A percentile compares a stretch with the other conserved stretches of the same genome.
Evolutionary conservation across 2,329 filamentous ascomycete genomes (phyloP).

Genomic region (Sporothrix protearum): DNA sequence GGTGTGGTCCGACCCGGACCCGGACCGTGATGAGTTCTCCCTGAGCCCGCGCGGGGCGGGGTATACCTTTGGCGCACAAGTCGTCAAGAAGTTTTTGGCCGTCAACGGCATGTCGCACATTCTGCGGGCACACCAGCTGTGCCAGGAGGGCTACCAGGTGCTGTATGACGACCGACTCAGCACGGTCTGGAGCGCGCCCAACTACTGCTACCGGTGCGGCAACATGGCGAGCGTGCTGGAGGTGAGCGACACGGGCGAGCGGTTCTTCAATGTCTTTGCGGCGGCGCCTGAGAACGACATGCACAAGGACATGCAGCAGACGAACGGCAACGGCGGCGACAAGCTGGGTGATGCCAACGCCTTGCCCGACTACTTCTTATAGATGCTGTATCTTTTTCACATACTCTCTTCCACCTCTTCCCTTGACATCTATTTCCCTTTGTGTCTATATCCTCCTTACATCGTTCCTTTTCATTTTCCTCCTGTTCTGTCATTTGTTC

Average conservation of each 20-base stretch:
- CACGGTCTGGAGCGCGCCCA: slow-evolving; percentile 97
- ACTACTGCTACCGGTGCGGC: slow-evolving; percentile 91
- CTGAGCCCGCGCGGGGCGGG: slow-evolving; percentile 89
- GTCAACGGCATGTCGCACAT: slow-evolving; percentile 99
- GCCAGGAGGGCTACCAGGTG: slow-evolving; percentile 96
- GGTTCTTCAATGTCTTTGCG: slow-evolving; percentile 97
- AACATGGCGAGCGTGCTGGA: slow-evolving; percentile 97
- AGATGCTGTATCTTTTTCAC: slow-evolving; percentile 26
- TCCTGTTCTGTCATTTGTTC: background rate
- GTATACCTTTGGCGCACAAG: slow-evolving; percentile 95
- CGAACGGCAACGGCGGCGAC: slow-evolving; percentile 42
- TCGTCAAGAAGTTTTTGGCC: slow-evolving; percentile 95
- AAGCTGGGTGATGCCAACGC: slow-evolving; percentile 61
- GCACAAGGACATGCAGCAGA: slow-evolving; percentile 77
- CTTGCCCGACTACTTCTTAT: slow-evolving; percentile 71
- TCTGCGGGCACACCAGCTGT: slow-evolving; percentile 93
- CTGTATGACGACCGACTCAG: slow-evolving; percentile 91
- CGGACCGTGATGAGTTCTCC: slow-evolving; percentile 96
- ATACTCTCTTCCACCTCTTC: background rate
- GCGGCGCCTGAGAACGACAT: slow-evolving; percentile 93
- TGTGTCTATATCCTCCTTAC: slow-evolving; percentile 11
- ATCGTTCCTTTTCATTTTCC: background rate
- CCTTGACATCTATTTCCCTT: background rate
- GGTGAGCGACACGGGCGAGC: slow-evolving; percentile 86
- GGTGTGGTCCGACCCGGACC: slow-evolving; percentile 96